Percentiles rank a stretch among this genome's conserved stretches.
Evolutionary conservation across 164 flowering plant genomes (phyloP).

Genomic region (Piper longum): DNA sequence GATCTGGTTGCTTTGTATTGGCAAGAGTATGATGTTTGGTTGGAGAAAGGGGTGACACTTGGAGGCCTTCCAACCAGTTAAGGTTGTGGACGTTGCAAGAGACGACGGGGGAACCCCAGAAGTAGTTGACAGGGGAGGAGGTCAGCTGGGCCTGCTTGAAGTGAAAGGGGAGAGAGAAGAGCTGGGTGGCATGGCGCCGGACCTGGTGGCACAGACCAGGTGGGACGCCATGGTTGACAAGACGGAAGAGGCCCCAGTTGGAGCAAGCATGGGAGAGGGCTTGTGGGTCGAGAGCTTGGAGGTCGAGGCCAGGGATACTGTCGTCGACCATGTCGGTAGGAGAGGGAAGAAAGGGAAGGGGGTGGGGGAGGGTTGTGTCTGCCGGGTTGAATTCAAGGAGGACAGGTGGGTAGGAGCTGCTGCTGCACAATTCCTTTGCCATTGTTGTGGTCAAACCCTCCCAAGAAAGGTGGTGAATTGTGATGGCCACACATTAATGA

Average conservation of each 20-base stretch:
- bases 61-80: conserved; percentile 42
- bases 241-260: conserved; percentile 55
- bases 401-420: background rate
- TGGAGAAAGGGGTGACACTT: conserved; percentile 23
- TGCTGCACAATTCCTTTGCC: background rate
- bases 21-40: background rate
- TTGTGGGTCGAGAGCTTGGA: conserved; percentile 13
- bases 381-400: background rate
- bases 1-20: background rate
- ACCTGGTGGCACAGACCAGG: conserved; percentile 19
- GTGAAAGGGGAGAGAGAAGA: conserved; percentile 38
- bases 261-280: conserved; percentile 28
- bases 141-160: conserved; percentile 23
- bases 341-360: background rate
- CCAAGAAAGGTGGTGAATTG: too few relatives aligned
- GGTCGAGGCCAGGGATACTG: conserved; percentile 34
- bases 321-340: background rate
- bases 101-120: conserved; percentile 55
- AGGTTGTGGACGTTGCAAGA: conserved; percentile 10
- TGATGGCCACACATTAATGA: too few relatives aligned
- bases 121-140: conserved; percentile 25
- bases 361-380: background rate
- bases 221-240: conserved; percentile 64
- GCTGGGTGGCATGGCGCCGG: conserved; percentile 16
- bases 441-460: too few relatives aligned